Percentiles rank a stretch among this genome's conserved stretches.
phyloP scores from a whole-genome alignment of 2,329 filamentous ascomycete species.

The Botrytis cinerea region DNA sequence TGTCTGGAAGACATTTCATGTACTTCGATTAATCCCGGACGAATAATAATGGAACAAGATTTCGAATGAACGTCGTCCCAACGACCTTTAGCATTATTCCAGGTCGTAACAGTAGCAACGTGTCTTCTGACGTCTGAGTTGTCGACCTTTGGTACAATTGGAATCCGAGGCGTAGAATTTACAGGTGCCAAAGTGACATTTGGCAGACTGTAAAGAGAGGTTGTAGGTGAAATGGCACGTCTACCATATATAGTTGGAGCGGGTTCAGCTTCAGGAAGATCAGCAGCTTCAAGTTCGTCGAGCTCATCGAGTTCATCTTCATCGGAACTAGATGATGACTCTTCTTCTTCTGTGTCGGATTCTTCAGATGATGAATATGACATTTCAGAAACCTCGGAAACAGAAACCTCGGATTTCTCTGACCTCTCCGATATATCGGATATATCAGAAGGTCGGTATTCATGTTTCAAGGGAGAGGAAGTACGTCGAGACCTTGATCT shows the following conservation, averaged over 20 bases:
- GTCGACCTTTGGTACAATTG: constrained; percentile 47
- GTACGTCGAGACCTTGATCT: constrained; percentile 61
- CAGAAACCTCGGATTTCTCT: constrained; percentile 53
- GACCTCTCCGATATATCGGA: constrained; percentile 42
- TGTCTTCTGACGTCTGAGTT: constrained; percentile 45
- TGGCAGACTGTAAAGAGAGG: constrained; percentile 25
- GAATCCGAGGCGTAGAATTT: constrained; percentile 77
- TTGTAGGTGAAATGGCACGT: constrained; percentile 21
- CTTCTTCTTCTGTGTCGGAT: constrained; percentile 25
- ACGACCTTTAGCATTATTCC: constrained; percentile 59
- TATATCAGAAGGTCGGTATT: constrained; percentile 85
- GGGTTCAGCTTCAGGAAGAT: constrained; percentile 20
- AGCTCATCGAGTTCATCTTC: constrained; percentile 22
- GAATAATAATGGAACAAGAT: constrained; percentile 57
- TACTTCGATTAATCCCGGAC: constrained; percentile 60
- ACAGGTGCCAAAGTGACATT: constrained; percentile 68
- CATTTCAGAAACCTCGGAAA: constrained; percentile 62
- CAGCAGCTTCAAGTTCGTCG: constrained; percentile 23
- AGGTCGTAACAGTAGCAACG: constrained; percentile 60
- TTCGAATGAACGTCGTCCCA: constrained; percentile 61
- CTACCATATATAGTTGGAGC: constrained; percentile 24
- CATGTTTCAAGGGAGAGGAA: constrained; percentile 94
- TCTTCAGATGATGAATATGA: constrained; percentile 66
- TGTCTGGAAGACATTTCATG: constrained; percentile 48
- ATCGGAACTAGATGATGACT: constrained; percentile 23